Conservation (phyloP, 306 rosid genomes). For the Carpinus viminea region DNA sequence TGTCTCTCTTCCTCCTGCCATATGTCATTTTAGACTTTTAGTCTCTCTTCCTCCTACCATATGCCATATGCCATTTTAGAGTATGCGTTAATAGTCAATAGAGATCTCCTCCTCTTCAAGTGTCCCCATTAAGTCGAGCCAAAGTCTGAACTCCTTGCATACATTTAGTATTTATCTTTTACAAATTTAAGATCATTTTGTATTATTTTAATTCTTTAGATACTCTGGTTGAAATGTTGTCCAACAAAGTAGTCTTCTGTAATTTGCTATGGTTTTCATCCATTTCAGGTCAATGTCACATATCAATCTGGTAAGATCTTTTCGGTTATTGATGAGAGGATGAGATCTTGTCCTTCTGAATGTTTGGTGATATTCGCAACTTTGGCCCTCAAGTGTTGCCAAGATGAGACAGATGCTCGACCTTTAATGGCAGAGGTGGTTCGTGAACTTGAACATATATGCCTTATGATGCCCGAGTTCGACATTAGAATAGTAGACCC, state of each 20-base stretch:
- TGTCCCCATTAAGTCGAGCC: too few relatives aligned
- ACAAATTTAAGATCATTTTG: background rate
- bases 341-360: constrained; percentile 87
- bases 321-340: constrained; percentile 51
- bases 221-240: background rate
- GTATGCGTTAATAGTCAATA: background rate
- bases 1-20: background rate
- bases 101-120: background rate
- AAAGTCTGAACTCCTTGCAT: background rate
- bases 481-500: constrained; percentile 42
- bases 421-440: constrained; percentile 87
- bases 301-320: too few relatives aligned
- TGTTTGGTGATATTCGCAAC: constrained; percentile 62
- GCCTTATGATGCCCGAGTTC: constrained; percentile 62
- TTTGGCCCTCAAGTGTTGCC: constrained; percentile 73
- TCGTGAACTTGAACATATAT: constrained; percentile 76
- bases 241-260: background rate
- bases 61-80: background rate
- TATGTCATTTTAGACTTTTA: background rate
- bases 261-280: background rate
- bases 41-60: too few relatives aligned
- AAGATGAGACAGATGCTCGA: constrained; percentile 73
- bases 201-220: background rate
- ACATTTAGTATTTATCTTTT: background rate
- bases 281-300: constrained; percentile 40